Conservation (phyloP, 192 early-diverging fungal species). For the Entomortierella beljakovae region DNA sequence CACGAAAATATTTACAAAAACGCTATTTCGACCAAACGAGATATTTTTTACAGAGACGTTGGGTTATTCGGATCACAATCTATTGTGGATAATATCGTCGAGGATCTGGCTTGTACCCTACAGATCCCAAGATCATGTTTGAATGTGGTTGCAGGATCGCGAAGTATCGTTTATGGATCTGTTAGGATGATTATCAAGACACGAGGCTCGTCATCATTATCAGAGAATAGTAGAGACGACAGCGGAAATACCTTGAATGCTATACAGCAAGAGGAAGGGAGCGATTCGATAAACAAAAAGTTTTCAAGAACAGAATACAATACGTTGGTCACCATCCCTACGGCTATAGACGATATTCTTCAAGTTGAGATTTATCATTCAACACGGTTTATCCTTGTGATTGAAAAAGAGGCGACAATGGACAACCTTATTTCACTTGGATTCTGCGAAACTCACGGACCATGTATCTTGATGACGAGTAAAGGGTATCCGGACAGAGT, state of each 20-base stretch:
- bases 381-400: constrained; percentile 29
- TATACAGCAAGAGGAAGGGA: not conserved
- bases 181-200: constrained; percentile 10
- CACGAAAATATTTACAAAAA: constrained; percentile 22
- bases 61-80: constrained; percentile 25
- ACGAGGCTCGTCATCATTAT: not conserved
- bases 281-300: not conserved
- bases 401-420: constrained; percentile 48
- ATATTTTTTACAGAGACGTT: constrained; percentile 38
- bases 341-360: constrained; percentile 13
- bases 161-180: constrained; percentile 36
- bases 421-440: constrained; percentile 16
- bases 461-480: constrained; percentile 42
- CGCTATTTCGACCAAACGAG: constrained; percentile 20
- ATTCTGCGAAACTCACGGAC: constrained; percentile 37
- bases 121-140: constrained; percentile 25
- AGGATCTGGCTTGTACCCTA: constrained; percentile 39
- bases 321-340: constrained; percentile 26
- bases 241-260: no score
- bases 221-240: no score
- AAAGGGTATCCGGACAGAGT: constrained; percentile 45
- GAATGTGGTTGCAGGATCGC: constrained; percentile 33
- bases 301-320: constrained; percentile 25
- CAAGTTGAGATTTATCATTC: constrained; percentile 37
- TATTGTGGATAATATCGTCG: constrained; percentile 27